Conservation (phyloP, 1,139 yeast species). For the Debaryomyces psychrophilus region DNA sequence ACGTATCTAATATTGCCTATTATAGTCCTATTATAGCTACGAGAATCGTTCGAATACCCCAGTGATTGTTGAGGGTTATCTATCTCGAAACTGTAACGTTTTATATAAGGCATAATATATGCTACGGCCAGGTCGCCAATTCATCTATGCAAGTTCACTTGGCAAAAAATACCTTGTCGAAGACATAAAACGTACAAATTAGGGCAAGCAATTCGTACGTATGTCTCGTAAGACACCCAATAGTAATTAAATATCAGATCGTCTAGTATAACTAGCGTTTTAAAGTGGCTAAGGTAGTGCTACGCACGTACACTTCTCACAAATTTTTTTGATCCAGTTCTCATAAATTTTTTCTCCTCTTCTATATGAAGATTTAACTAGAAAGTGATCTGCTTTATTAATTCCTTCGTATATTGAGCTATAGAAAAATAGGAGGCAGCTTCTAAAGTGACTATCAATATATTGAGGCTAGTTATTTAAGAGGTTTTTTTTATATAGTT, state of each 20-base stretch:
- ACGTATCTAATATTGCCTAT: no score
- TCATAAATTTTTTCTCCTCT: conserved; percentile 8
- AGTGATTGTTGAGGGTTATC: no score
- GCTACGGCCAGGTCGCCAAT: not conserved
- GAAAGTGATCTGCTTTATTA: conserved; percentile 1
- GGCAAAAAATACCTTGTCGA: not conserved
- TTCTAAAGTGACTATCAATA: not conserved
- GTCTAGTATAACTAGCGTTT: not conserved
- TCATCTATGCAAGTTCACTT: not conserved
- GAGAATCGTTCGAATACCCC: no score
- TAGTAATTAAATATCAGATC: not conserved
- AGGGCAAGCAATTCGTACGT: not conserved
- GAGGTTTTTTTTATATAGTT: conserved; percentile 1
- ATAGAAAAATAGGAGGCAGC: not conserved
- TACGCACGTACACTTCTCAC: conserved; percentile 7
- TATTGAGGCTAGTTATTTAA: not conserved
- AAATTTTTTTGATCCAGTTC: conserved; percentile 6
- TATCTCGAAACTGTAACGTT: no score
- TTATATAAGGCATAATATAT: not conserved
- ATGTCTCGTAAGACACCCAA: not conserved
- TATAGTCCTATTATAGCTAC: no score
- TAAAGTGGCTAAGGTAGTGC: conserved; percentile 4
- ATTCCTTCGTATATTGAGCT: conserved; percentile 5
- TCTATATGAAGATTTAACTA: not conserved
- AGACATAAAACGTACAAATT: not conserved